Base-by-base conservation (phyloP, 192 early-diverging fungal species). In the Dissophora ornata region DNA sequence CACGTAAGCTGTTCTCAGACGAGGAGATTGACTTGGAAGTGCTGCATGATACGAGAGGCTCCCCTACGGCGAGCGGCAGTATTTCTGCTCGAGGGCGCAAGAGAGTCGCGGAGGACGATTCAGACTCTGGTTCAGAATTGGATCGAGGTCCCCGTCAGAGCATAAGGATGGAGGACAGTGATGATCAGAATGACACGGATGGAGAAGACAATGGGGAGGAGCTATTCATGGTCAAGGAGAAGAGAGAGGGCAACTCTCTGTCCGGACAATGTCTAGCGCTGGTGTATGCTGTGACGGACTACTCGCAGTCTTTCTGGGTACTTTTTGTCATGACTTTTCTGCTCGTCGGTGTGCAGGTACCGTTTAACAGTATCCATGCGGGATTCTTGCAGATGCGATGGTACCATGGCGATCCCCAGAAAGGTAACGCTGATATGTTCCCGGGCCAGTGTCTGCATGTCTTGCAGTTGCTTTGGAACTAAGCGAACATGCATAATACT, bases 341-440 rank as follows among this genome's bases (percentile, higher is more conserved):
- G 13, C 50, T 89, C 21, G 83, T 88, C 36, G 85, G 85, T 51
- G 74, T 85, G 0, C 69, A 82, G 16, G 81, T 88, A 9, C 87
- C 89, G 16, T 90, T 90, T 60, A 88, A 87, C 71, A 83, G 84
- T 47, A 84, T 90, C 79, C 86, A 79, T 75, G 86, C 42, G 57
- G 84, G 71, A 68, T 84, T 90, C 48, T 81, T 88, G 44, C 84
- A 86, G 52, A 79, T 82, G 67, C 82, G 85, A 29, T 90, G 84
- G 84, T 88, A 84, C 24, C 68, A 66, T 11, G 79, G 70, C 13
- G 88, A 88, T 45, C 60, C 82, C 1, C 80, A 83, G 40, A 87
- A 67, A 49, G 87, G 71, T 61, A 71, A 18, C n/a, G n/a, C n/a
- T n/a, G n/a, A n/a, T n/a, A n/a, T n/a, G n/a, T n/a, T n/a, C n/a